Evolutionary conservation across 2,329 filamentous ascomycete genomes (phyloP), one percentile per base, ranked within the genome.

Genomic region (Mollisiaceae sp.): DNA sequence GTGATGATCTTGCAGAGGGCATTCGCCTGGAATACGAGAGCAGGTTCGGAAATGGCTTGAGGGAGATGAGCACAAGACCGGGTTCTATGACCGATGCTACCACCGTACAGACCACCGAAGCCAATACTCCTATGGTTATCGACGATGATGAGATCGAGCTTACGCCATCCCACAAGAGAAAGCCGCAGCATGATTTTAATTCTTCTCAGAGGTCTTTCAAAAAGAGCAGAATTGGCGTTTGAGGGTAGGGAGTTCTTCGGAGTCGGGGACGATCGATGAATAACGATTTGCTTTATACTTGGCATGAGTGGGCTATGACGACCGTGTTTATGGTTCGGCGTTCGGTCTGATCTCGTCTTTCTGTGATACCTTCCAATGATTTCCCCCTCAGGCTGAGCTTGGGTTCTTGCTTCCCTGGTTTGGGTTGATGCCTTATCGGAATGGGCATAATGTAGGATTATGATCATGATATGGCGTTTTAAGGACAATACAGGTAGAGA

Each of bases 21-120:
- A 74, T 75, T 41, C 65, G 69, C 12, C 15, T 64, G 9, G 67
- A 70, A 8, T 69, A 72, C 39, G 67, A 74, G 43, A 62, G 62
- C 36, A 52, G 35, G 18, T 71, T 73, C 45, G 62, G 60, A 12
- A 32, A 24, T 24, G 57, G 47, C 18, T 11, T n/a, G 14, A 57
- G 54, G 41, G 60, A 62, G 15, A 59, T 61, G 39, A 66, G 68
- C 24, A 35, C 39, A 2, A 67, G 65, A 54, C 66, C 67, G 9
- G 70, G 63, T 2, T 71, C 66, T 27, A 57, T 77, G 69, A 77
- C 75, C 0, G 75, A 77, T 64, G 76, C 73, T 6, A 75, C 76
- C 2, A 77, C 76, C 8, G 57, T 75, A 11, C 74, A 77, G 57
- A 73, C 71, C 4, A 68, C 69, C n/a, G 70, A 71, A 4, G 65